Base-by-base conservation (phyloP, 306 rosid genomes). In the Parietaria judaica region DNA sequence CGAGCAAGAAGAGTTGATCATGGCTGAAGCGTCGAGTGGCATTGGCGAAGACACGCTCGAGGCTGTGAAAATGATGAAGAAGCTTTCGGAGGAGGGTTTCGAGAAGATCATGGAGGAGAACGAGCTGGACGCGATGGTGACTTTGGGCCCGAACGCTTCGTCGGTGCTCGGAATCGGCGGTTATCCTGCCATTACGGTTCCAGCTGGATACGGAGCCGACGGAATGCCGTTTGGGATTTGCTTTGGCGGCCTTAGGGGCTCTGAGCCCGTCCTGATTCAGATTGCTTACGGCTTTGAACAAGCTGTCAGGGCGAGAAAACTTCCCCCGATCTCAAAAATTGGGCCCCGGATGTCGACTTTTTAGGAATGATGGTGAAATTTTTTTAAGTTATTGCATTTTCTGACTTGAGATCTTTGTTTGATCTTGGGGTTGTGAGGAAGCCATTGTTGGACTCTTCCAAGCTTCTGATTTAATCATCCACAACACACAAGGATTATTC, bases 111-210 rank as follows among this genome's bases (percentile, higher is more conserved):
- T 79, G 84, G 68, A 48, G 43, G 71, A 64, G 11, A 46, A 61
- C 12, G 46, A 44, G 36, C 48, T 79, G n/a, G 78, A 79, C 57
- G 78, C 84, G 2, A 23, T 75, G 75, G 78, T 79, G 54, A 71
- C 84, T 36, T 53, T 69, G 6, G 80, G 75, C 14, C 14, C 36
- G 7, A 51, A 34, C 50, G 72, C 67, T 10, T 51, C 70, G 31
- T 17, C 67, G 11, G 34, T 71, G 14, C 72, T 79, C 6, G 84
- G 75, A 60, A 68, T 75, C 56, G 84, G 84, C 17, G 84, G 84
- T 31, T 72, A 60, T 41, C 84, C 80, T 0, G 84, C 65, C 43
- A 71, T 79, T 16, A 55, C 72, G 52, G 78, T 79, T 36, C 80
- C 78, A 0, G 80, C 80, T 36, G 84, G 84, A 7, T 79, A 71